Conservation (phyloP, 148 eudicot species). For the Rhododendron mucronatum region DNA sequence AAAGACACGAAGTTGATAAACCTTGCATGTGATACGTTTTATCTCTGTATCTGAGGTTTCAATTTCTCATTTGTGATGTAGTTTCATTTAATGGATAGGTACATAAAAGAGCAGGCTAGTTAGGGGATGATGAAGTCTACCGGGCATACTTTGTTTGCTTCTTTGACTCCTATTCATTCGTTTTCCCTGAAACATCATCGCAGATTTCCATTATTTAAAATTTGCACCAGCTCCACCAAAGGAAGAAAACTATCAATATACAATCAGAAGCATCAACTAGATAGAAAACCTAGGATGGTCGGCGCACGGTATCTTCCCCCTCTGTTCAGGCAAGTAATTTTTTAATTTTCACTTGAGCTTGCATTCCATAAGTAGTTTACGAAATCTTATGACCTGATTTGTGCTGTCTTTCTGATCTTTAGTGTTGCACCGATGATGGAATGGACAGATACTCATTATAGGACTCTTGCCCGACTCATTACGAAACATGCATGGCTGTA, state of each 20-base stretch:
- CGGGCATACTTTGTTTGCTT: constrained; percentile 63
- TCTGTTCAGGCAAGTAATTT: constrained; percentile 62
- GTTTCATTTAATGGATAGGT: constrained; percentile 49
- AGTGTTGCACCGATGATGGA: constrained; percentile 99
- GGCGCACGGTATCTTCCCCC: constrained; percentile 68
- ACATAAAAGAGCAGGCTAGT: constrained; percentile 43
- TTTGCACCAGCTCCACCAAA: constrained; percentile 16
- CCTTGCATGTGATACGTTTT: not conserved
- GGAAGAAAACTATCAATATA: constrained; percentile 36
- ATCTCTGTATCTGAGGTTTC: not conserved
- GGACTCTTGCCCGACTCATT: constrained; percentile 76
- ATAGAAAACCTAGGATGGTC: constrained; percentile 48
- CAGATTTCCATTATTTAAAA: constrained; percentile 29
- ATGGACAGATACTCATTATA: constrained; percentile 88
- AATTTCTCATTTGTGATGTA: constrained; percentile 17
- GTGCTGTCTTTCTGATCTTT: constrained; percentile 5
- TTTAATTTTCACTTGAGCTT: not conserved
- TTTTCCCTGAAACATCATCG: constrained; percentile 38
- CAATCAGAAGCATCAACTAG: constrained; percentile 25
- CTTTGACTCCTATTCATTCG: constrained; percentile 57
- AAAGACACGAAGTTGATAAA: not conserved
- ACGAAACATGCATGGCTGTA: constrained; percentile 95
- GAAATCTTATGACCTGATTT: not conserved
- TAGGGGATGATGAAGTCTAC: constrained; percentile 69
- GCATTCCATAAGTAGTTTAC: not conserved